A percentile compares a stretch with the other conserved stretches of the same genome.
These are phyloP conservation scores for Stagonosporopsis chrysanthemi DNA, from an alignment of 2,329 filamentous ascomycete species.

Conservation along the genomic window DNA sequence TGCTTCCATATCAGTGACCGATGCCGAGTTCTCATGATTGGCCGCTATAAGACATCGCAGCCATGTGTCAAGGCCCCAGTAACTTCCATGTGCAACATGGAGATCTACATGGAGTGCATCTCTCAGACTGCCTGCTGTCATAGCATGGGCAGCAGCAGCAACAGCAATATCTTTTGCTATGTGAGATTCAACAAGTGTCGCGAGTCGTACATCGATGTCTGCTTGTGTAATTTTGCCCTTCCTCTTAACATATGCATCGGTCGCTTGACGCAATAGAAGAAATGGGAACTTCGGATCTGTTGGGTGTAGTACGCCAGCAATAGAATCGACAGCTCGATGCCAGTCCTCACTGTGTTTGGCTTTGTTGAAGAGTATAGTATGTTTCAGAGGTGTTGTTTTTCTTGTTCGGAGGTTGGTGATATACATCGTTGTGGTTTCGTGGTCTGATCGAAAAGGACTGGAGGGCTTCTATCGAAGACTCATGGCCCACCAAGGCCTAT, in stretches of 20 bases:
- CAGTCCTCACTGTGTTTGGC: slow-evolving; percentile 40
- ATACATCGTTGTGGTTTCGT: slow-evolving; percentile 22
- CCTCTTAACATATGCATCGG: slow-evolving; percentile 41
- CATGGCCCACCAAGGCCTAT: neutral
- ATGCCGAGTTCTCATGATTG: slow-evolving; percentile 32
- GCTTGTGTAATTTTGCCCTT: slow-evolving; percentile 39
- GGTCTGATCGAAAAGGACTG: neutral
- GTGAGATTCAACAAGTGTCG: slow-evolving; percentile 30
- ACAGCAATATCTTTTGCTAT: slow-evolving; percentile 38
- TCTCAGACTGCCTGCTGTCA: slow-evolving; percentile 35
- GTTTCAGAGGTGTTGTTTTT: slow-evolving; percentile 26
- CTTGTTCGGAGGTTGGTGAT: slow-evolving; percentile 21
- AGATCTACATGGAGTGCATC: slow-evolving; percentile 34
- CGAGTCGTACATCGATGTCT: slow-evolving; percentile 33
- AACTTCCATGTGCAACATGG: slow-evolving; percentile 37
- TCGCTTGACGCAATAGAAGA: slow-evolving; percentile 29
- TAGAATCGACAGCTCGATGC: slow-evolving; percentile 36
- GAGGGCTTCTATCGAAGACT: slow-evolving; percentile 6
- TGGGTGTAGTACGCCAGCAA: slow-evolving; percentile 33
- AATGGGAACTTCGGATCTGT: slow-evolving; percentile 38
- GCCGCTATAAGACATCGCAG: slow-evolving; percentile 42
- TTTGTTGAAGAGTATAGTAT: slow-evolving; percentile 31
- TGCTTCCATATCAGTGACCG: slow-evolving; percentile 38
- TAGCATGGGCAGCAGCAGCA: slow-evolving; percentile 40
- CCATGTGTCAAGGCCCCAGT: slow-evolving; percentile 38